Evolutionary conservation across 2,329 filamentous ascomycete species (phyloP), one percentile per base, ranked within the genome.

Genomic region (Rhynchosporium secalis): DNA sequence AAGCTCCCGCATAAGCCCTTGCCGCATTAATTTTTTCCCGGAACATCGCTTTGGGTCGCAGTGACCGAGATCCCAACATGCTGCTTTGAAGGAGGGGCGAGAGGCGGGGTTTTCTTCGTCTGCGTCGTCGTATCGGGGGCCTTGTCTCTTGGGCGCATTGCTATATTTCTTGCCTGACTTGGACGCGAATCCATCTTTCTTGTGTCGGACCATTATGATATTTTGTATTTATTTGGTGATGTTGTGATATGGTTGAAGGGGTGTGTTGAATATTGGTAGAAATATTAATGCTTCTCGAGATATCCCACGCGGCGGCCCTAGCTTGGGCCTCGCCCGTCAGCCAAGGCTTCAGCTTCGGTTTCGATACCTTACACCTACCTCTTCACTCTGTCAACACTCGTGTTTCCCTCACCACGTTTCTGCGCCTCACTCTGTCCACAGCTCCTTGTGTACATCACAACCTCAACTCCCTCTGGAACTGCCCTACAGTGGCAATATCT

Each of bases 1-100:
- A 59, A 99, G 83, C 72, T 96, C 91, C 69, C 95, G 89, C 92
- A 99, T 97, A 72, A 97, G 81, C 3, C 94, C 94, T 60, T 96
- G 84, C 67, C 89, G 88, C 84, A 99, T 96, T 40, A 99, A 83
- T 66, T 91, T 88, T 80, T 99, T 99, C 38, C 95, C 95, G 0
- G 93, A 97, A 78, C 95, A 99, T 70, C 94, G 83, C 77, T 97
- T 98, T 8, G 94, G 92, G 73, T 99, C 95, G 80, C 95, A 99
- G 79, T 99, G 95, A 65, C 93, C 94, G 40, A 99, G 83, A 73
- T 99, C 95, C 95, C 95, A 99, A 76, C 94, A 97, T 63, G 94
- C 95, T 55, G 95, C 94, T 78, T 96, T 96, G 83, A 93, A 97
- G 28, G 79, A 73, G 45, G 78, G 86, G 67, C 71, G 83, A 55